Evolutionary conservation across 2,329 filamentous ascomycete species (phyloP).

Genomic region (Hypocreales sp.): DNA sequence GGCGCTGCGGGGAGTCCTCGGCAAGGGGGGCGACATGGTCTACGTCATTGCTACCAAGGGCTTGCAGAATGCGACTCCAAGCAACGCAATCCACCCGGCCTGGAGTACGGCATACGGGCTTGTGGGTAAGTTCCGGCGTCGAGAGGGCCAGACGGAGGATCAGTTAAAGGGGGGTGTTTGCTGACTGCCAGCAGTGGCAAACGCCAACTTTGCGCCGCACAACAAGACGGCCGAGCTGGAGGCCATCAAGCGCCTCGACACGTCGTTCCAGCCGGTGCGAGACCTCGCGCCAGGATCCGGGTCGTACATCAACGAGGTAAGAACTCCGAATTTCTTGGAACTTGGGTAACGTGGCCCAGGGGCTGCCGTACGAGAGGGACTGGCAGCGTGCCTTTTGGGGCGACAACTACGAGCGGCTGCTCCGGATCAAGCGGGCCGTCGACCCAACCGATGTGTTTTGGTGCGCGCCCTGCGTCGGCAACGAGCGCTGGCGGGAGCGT

Average conservation of each 20-base stretch:
- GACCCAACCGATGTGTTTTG: slow-evolving; percentile 33
- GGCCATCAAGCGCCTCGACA: slow-evolving; percentile 11
- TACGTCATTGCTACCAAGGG: slow-evolving; percentile 29
- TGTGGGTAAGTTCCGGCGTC: slow-evolving; percentile 15
- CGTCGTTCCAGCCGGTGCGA: slow-evolving; percentile 17
- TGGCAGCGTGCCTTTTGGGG: slow-evolving; percentile 27
- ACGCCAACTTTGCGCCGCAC: slow-evolving; percentile 18
- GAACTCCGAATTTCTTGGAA: neutral
- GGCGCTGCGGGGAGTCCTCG: slow-evolving; percentile 19
- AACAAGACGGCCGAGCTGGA: slow-evolving; percentile 14
- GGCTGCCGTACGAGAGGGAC: slow-evolving; percentile 17
- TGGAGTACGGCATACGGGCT: slow-evolving; percentile 32
- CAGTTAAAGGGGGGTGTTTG: neutral
- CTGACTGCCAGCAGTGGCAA: neutral
- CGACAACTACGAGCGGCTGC: slow-evolving; percentile 26
- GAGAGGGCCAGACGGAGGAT: no score
- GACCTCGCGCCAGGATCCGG: slow-evolving; percentile 24
- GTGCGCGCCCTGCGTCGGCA: slow-evolving; percentile 31
- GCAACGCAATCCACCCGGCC: slow-evolving; percentile 31
- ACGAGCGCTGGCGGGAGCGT: slow-evolving; percentile 20
- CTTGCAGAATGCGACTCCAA: slow-evolving; percentile 24
- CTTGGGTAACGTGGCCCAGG: slow-evolving; percentile 8
- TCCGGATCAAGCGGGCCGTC: slow-evolving; percentile 26
- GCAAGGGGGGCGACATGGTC: slow-evolving; percentile 12
- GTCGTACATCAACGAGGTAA: slow-evolving; percentile 29